Conservation (phyloP, 108 stramenopile genomes). For the Heterococcus sp. region DNA sequence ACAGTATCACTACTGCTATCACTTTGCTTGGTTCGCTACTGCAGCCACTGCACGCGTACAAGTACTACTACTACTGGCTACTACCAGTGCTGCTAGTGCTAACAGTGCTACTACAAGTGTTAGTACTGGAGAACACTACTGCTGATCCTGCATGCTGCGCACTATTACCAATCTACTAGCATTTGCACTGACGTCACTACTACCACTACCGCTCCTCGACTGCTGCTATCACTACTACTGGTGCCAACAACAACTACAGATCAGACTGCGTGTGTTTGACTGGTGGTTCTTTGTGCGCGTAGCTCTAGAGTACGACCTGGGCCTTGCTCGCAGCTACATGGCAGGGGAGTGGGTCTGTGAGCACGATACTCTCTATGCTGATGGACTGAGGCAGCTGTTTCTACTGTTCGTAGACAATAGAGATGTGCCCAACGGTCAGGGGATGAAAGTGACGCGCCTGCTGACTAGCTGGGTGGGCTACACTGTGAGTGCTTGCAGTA, state of each 20-base stretch:
- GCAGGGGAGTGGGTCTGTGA: slow-evolving; percentile 79
- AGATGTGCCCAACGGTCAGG: slow-evolving; percentile 62
- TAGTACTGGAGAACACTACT: not conserved
- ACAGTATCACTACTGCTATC: too few species aligned
- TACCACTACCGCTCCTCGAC: too few species aligned
- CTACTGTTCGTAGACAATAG: slow-evolving; percentile 78
- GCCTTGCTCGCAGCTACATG: slow-evolving; percentile 82
- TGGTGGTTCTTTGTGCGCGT: slow-evolving; percentile 88
- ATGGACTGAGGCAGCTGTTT: slow-evolving; percentile 32
- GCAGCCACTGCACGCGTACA: too few species aligned
- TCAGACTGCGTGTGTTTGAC: slow-evolving; percentile 76
- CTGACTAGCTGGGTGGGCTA: slow-evolving; percentile 78
- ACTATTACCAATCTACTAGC: too few species aligned
- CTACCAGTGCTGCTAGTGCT: too few species aligned
- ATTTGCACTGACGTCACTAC: too few species aligned
- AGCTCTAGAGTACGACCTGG: slow-evolving; percentile 83
- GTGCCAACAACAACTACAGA: slow-evolving; percentile 53
- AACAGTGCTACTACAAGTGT: too few species aligned
- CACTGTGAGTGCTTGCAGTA: not conserved
- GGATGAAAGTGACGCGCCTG: slow-evolving; percentile 65
- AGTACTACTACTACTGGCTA: too few species aligned
- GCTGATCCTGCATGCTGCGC: too few species aligned
- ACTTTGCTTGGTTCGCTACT: too few species aligned
- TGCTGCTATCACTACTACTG: too few species aligned
- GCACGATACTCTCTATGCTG: slow-evolving; percentile 55